These are phyloP conservation scores for Ajuga chamaepitys DNA, from an alignment of 257 asterid genomes.

Conservation along the genomic window DNA sequence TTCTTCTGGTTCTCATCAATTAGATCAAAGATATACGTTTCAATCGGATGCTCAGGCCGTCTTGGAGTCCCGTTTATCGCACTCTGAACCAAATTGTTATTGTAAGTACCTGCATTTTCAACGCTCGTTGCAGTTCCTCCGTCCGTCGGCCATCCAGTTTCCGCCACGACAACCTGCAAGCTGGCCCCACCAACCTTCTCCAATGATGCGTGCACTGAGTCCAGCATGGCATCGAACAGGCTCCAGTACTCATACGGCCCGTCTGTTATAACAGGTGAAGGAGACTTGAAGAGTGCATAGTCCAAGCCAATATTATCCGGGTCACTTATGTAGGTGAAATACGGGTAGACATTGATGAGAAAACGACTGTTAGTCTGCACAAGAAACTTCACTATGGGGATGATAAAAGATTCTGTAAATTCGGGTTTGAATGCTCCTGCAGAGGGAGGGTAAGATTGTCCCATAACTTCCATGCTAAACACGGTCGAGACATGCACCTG, in stretches of 20 bases:
- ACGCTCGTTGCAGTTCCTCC: constrained; percentile 29
- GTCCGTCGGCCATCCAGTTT: constrained; percentile 46
- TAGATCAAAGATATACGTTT: constrained; percentile 23
- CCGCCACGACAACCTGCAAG: constrained; percentile 30
- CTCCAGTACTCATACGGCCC: constrained; percentile 20
- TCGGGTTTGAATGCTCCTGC: constrained; percentile 2
- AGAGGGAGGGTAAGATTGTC: constrained; percentile 28
- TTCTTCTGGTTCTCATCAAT: constrained; percentile 30
- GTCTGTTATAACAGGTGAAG: not conserved
- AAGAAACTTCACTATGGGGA: constrained; percentile 20
- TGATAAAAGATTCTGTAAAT: not conserved
- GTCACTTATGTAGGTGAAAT: constrained; percentile 12
- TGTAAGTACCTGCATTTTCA: constrained; percentile 27
- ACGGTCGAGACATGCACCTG: constrained; percentile 22
- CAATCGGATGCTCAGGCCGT: constrained; percentile 23
- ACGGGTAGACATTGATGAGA: constrained; percentile 33
- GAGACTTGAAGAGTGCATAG: constrained; percentile 21
- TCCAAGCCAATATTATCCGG: constrained; percentile 3
- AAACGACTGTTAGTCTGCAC: constrained; percentile 10
- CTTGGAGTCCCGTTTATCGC: constrained; percentile 20
- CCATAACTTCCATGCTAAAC: constrained; percentile 15
- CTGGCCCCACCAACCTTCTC: constrained; percentile 23
- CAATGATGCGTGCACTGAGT: constrained; percentile 26
- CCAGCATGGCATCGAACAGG: constrained; percentile 36
- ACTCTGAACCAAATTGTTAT: constrained; percentile 19